Percentiles rank a stretch among this genome's conserved stretches.
phyloP scores from a whole-genome alignment of 1,284 basidiomycete genomes.

The Dichomitus squalens region DNA sequence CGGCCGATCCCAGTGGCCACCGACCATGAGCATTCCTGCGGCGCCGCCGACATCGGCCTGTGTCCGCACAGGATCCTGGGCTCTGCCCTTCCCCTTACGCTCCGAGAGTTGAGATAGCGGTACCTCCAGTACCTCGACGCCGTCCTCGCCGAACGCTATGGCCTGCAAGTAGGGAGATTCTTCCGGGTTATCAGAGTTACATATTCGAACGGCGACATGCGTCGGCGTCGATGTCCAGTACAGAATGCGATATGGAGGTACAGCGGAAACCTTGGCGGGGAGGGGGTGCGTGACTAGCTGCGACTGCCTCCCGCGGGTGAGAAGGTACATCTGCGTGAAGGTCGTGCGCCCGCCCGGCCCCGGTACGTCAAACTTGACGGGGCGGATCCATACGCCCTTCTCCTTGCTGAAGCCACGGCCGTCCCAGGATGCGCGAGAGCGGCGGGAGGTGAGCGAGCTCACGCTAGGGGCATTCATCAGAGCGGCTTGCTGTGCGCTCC shows the following conservation, averaged over 20 bases:
- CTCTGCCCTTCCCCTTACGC: constrained; percentile 49
- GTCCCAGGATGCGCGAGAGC: constrained; percentile 58
- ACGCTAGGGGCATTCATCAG: constrained; percentile 26
- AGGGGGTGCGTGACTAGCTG: constrained; percentile 71
- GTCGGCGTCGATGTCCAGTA: constrained; percentile 61
- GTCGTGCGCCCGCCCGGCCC: constrained; percentile 28
- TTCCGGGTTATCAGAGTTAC: constrained; percentile 31
- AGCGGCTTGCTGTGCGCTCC: constrained; percentile 23
- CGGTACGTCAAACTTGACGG: constrained; percentile 54
- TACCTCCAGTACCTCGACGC: constrained; percentile 72
- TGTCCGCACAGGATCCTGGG: constrained; percentile 50
- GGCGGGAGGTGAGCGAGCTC: constrained; percentile 33
- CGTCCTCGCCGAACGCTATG: constrained; percentile 65
- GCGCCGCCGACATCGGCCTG: constrained; percentile 67
- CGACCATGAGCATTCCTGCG: constrained; percentile 60
- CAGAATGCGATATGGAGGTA: constrained; percentile 55
- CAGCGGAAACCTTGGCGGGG: constrained; percentile 48
- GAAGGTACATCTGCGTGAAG: constrained; percentile 49
- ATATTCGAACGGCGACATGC: constrained; percentile 56
- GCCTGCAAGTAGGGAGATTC: constrained; percentile 59
- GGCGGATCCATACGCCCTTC: constrained; percentile 58
- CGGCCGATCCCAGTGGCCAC: constrained; percentile 72
- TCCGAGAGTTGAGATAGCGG: constrained; percentile 42
- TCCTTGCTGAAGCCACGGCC: constrained; percentile 42
- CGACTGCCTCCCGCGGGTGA: constrained; percentile 70